A percentile compares a stretch with the other conserved stretches of the same genome.
phyloP scores from a whole-genome alignment of 371 early-diverging fungal species.

The Apophysomyces ossiformis region DNA sequence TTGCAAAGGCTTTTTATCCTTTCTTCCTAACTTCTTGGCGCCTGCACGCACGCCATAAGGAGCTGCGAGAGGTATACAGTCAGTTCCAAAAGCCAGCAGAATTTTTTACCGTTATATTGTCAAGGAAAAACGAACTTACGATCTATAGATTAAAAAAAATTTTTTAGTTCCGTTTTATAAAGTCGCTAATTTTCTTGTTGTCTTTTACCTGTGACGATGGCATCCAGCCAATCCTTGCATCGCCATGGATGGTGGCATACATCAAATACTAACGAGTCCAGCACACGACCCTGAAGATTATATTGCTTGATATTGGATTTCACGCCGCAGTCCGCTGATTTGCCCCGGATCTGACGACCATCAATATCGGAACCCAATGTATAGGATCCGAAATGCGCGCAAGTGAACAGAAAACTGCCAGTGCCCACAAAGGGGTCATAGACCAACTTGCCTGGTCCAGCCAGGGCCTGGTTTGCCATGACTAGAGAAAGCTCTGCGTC shows the following conservation, averaged over 20 bases:
- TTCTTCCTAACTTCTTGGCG: conserved; percentile 89
- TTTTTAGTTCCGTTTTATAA: too few species aligned
- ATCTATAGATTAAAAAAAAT: conserved; percentile 15
- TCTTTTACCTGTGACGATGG: conserved; percentile 71
- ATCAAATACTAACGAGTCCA: conserved; percentile 89
- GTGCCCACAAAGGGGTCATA: conserved; percentile 99
- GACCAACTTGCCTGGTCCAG: conserved; percentile 76
- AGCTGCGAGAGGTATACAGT: conserved; percentile 48
- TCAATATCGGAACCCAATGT: conserved; percentile 97
- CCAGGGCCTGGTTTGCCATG: conserved; percentile 94
- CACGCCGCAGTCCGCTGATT: conserved; percentile 52
- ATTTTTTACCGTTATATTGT: neutral
- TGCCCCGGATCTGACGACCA: conserved; percentile 96
- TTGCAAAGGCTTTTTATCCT: conserved; percentile 59
- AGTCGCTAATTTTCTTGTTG: neutral
- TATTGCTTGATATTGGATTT: conserved; percentile 88
- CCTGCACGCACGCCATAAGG: conserved; percentile 99
- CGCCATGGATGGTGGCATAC: conserved; percentile 91
- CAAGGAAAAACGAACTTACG: conserved; percentile 16
- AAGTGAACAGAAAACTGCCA: conserved; percentile 89
- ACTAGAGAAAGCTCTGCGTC: conserved; percentile 96
- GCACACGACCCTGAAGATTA: conserved; percentile 66
- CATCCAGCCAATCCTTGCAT: conserved; percentile 72
- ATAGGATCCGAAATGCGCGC: conserved; percentile 92
- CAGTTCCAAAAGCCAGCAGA: neutral